These are phyloP conservation scores for Ampelomyces quisqualis DNA, from an alignment of 2,329 filamentous ascomycete genomes.

Conservation along the genomic window DNA sequence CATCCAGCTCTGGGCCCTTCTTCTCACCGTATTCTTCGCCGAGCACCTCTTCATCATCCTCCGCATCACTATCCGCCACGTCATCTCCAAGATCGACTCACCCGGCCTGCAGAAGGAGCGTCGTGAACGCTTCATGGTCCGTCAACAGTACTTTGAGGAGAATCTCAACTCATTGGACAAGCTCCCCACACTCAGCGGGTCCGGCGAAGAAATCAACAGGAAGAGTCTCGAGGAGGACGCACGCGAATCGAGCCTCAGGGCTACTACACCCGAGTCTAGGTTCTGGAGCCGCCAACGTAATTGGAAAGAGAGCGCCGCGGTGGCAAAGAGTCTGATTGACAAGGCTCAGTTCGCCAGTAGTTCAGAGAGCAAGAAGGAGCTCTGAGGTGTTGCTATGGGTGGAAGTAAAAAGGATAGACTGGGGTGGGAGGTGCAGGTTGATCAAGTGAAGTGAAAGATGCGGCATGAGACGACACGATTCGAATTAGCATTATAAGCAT, in stretches of 20 bases:
- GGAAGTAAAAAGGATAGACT: background rate
- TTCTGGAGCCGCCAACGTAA: constrained; percentile 57
- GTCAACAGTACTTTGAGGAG: constrained; percentile 77
- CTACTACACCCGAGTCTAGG: constrained; percentile 47
- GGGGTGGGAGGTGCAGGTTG: background rate
- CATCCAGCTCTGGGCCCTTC: constrained; percentile 76
- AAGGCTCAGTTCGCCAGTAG: constrained; percentile 29
- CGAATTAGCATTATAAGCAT: background rate
- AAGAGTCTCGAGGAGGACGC: constrained; percentile 63
- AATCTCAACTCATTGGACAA: constrained; percentile 60
- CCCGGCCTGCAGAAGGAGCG: constrained; percentile 84
- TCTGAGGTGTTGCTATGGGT: constrained; percentile 11
- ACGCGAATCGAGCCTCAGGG: constrained; percentile 43
- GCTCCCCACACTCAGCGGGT: constrained; percentile 45
- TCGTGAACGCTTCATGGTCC: constrained; percentile 74
- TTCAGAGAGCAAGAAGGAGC: constrained; percentile 44
- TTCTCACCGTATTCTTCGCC: constrained; percentile 78
- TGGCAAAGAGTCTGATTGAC: constrained; percentile 55
- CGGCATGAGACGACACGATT: background rate
- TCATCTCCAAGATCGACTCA: constrained; percentile 78
- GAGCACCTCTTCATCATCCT: constrained; percentile 88
- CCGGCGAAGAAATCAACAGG: constrained; percentile 61
- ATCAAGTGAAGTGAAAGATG: background rate
- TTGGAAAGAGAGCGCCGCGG: constrained; percentile 53
- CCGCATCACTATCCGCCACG: constrained; percentile 69